Base-by-base conservation (phyloP, 1,284 basidiomycete genomes). In the Boletus sp. region DNA sequence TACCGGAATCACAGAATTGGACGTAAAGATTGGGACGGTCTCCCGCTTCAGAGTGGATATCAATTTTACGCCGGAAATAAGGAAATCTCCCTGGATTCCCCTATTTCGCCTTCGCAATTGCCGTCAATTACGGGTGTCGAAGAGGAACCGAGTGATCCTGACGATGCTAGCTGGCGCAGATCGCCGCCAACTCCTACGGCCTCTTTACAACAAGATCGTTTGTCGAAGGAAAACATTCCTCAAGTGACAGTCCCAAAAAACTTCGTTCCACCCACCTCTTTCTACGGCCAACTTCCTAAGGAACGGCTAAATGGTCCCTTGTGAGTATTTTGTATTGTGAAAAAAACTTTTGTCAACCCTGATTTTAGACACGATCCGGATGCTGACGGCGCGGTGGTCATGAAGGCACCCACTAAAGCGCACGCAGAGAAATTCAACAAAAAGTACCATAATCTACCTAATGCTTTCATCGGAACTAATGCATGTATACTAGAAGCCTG, bases 301-400 rank as follows among this genome's bases (percentile, higher is more conserved):
- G 83, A 80, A 63, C 84, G 79, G 61, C 61, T 67, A 3, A 77
- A 76, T 56, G 79, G 76, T 15, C 83, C 88, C 12, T 65, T 88
- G 89, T 90, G 63, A 67, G 80, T 67, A 45, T 47, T 49, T 2
- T 16, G 5, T 50, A 47, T 51, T 49, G 36, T 33, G 37, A 22
- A 43, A 45, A 24, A 27, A 37, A 31, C 29, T 58, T 65, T 53
- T 46, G 18, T 60, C 36, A 22, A 66, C 31, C 20, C 63, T 42
- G 63, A 66, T 7, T 61, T 66, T 46, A 71, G 91, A 58, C 85
- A 92, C 67, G 86, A 96, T 69, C 92, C 94, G 1, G 73, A 82
- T 5, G 83, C 80, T 3, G 81, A 85, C 49, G 90, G 84, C 1
- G 94, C 95, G 0, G 75, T 99, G 9, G 89, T 98, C 9, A 92